These are phyloP conservation scores for Blastocystis sp. DNA, from an alignment of 352 stramenopile genomes.

Conservation along the genomic window DNA sequence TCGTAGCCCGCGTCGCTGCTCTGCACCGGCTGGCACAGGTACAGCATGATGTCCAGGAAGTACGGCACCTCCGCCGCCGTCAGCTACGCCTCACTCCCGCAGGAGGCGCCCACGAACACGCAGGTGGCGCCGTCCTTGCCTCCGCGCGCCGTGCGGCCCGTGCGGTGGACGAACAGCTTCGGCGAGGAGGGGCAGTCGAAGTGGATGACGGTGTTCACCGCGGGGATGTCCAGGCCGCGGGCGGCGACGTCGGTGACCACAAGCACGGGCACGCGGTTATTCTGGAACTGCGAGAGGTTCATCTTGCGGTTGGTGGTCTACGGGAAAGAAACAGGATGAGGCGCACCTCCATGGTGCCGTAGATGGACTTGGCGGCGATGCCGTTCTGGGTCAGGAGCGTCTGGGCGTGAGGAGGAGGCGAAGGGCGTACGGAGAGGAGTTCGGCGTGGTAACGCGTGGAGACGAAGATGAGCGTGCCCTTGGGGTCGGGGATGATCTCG, in stretches of 20 bases:
- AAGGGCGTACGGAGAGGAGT: constrained; percentile 89
- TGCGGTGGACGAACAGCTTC: constrained; percentile 82
- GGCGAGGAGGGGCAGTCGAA: constrained; percentile 87
- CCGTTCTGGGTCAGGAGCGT: constrained; percentile 29
- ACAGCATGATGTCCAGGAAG: constrained; percentile 95
- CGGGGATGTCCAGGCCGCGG: constrained; percentile 83
- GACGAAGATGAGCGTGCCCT: constrained; percentile 95
- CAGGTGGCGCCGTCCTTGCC: constrained; percentile 40
- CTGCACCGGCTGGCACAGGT: constrained; percentile 83
- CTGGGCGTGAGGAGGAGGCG: constrained; percentile 73
- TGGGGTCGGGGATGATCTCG: constrained; percentile 84
- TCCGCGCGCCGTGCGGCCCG: neutral
- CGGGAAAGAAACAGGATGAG: constrained; percentile 22
- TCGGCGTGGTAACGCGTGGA: constrained; percentile 96
- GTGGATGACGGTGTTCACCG: constrained; percentile 93
- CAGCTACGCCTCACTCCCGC: constrained; percentile 68
- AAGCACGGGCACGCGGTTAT: constrained; percentile 83
- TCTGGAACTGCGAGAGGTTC: constrained; percentile 79
- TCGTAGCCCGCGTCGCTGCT: constrained; percentile 80
- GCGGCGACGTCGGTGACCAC: constrained; percentile 78
- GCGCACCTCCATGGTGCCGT: constrained; percentile 85
- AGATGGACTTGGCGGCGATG: constrained; percentile 83
- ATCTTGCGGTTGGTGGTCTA: constrained; percentile 76
- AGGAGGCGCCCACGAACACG: constrained; percentile 7
- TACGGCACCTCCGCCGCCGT: constrained; percentile 95